A percentile compares a stretch with the other conserved stretches of the same genome.
Evolutionary conservation across 805 yeast species (phyloP).

Genomic region (Sungouiozyma intestinalis): DNA sequence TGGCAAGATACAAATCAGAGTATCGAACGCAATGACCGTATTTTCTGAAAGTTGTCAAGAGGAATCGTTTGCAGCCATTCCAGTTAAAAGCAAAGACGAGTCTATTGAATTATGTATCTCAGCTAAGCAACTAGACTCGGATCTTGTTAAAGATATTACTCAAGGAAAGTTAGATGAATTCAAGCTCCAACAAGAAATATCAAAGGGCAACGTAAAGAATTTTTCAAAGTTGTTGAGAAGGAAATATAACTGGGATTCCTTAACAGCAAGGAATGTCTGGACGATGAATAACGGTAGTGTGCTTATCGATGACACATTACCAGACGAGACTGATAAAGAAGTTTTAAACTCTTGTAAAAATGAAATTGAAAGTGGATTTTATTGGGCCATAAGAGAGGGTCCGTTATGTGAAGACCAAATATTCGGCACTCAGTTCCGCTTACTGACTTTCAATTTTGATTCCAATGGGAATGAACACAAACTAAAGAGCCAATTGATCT

Average conservation of each 20-base stretch:
- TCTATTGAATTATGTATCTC: conserved; percentile 50
- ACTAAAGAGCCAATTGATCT: conserved; percentile 54
- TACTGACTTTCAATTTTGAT: conserved; percentile 44
- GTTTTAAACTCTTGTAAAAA: conserved; percentile 37
- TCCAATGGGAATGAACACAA: conserved; percentile 33
- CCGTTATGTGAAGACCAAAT: conserved; percentile 87
- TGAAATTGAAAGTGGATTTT: conserved; percentile 64
- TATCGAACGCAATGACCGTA: conserved; percentile 73
- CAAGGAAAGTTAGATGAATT: conserved; percentile 3
- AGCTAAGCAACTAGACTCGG: conserved; percentile 61
- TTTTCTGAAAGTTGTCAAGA: conserved; percentile 70
- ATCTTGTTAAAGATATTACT: conserved; percentile 31
- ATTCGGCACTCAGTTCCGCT: conserved; percentile 55
- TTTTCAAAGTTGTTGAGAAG: conserved; percentile 46
- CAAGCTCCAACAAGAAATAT: conserved; percentile 38
- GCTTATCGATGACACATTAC: conserved; percentile 60
- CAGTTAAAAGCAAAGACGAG: conserved; percentile 45
- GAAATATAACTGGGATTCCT: conserved; percentile 68
- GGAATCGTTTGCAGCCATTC: conserved; percentile 57
- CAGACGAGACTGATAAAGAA: conserved; percentile 56
- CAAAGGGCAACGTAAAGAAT: conserved; percentile 32
- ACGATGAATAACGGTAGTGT: conserved; percentile 59
- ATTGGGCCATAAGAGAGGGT: conserved; percentile 76
- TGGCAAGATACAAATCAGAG: conserved; percentile 59
- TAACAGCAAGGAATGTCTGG: conserved; percentile 79